Percentiles rank a stretch among this genome's conserved stretches.
phyloP scores from a whole-genome alignment of 768 basidiomycete genomes.

The Sporobolomyces pararoseus region DNA sequence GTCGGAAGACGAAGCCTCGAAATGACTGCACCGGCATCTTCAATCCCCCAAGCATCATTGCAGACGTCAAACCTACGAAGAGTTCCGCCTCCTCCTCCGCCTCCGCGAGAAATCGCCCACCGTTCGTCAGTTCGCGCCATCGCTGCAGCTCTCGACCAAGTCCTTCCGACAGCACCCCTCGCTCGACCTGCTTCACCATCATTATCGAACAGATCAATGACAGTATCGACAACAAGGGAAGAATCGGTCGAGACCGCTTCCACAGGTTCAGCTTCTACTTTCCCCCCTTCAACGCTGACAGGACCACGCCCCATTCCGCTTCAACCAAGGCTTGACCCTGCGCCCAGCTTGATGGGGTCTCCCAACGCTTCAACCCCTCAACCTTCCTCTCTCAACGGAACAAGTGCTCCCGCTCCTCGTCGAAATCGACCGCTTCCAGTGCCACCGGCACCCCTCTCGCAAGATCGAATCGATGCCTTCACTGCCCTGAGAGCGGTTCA shows the following conservation, averaged over 20 bases:
- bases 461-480: constrained; percentile 27
- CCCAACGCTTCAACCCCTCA: background rate
- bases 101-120: background rate
- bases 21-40: background rate
- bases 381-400: no score
- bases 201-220: background rate
- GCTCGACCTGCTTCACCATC: background rate
- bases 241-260: background rate
- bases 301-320: background rate
- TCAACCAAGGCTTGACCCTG: background rate
- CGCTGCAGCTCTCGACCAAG: background rate
- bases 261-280: background rate
- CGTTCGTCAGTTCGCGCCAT: background rate
- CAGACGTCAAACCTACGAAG: background rate
- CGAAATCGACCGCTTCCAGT: constrained; percentile 20
- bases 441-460: constrained; percentile 1
- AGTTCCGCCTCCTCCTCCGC: constrained; percentile 3
- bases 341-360: no score
- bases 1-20: constrained; percentile 3
- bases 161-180: constrained; percentile 1
- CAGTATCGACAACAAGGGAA: background rate
- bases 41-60: background rate
- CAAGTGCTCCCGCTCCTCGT: background rate
- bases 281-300: background rate
- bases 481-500: constrained; percentile 18